phyloP scores from a whole-genome alignment of 2,329 filamentous ascomycete genomes.

The Fulvia fulva region DNA sequence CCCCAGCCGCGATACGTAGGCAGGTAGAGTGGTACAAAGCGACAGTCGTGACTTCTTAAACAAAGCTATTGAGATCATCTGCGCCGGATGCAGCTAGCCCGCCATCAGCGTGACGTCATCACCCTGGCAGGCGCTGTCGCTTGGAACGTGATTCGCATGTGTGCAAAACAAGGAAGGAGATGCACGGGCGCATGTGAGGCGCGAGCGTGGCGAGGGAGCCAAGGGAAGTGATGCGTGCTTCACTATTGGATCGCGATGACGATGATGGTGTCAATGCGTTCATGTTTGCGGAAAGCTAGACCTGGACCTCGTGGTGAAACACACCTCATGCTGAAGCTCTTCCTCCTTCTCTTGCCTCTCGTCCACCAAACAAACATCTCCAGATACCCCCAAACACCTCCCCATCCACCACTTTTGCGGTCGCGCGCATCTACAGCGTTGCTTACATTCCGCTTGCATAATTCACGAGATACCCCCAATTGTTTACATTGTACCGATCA shows the following conservation, averaged over 20 bases:
- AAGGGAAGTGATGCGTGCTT: background rate
- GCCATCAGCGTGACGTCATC: background rate
- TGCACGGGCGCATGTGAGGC: background rate
- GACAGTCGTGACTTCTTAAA: background rate
- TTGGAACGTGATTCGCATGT: conserved; percentile 3
- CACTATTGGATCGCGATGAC: background rate
- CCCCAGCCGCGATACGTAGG: too few relatives aligned
- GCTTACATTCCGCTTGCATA: conserved; percentile 8
- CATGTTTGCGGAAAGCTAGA: background rate
- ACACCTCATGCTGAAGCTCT: too few relatives aligned
- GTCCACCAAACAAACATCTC: conserved; percentile 1
- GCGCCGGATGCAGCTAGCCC: background rate
- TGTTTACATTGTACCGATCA: conserved; percentile 5
- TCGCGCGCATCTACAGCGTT: conserved; percentile 8
- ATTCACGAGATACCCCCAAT: conserved; percentile 17
- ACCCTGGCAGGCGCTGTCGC: background rate
- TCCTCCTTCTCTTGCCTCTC: background rate
- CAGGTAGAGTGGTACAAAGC: background rate
- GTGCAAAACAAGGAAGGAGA: conserved; percentile 2
- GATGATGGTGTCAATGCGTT: conserved; percentile 1
- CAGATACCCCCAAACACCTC: background rate
- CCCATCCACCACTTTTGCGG: background rate
- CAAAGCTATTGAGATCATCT: conserved; percentile 1
- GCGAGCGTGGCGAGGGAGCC: background rate
- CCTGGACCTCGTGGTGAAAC: background rate